These are phyloP conservation scores for Candida silvicultrix DNA, from an alignment of 805 yeast genomes.

Conservation along the genomic window DNA sequence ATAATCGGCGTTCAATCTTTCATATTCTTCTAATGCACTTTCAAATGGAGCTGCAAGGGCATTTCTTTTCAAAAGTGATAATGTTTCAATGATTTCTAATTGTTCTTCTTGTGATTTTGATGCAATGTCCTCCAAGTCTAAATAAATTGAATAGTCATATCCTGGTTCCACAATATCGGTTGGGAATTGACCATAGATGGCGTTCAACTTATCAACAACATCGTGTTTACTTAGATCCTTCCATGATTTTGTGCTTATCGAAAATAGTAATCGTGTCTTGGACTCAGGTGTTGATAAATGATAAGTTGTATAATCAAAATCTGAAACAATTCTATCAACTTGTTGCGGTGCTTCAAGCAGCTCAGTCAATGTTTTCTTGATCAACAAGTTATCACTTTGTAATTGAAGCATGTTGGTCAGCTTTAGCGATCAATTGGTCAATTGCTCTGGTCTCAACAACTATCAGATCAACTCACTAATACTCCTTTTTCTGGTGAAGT, in stretches of 20 bases:
- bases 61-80: conserved; percentile 76
- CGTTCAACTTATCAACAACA: conserved; percentile 44
- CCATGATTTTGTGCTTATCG: conserved; percentile 74
- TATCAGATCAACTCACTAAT: background rate
- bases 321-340: conserved; percentile 84
- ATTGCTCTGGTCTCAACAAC: background rate
- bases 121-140: conserved; percentile 47
- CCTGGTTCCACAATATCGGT: conserved; percentile 54
- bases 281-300: conserved; percentile 86
- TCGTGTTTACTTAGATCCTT: conserved; percentile 66
- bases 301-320: conserved; percentile 92
- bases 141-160: conserved; percentile 69
- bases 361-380: conserved; percentile 75
- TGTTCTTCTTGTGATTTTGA: conserved; percentile 40
- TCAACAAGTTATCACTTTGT: conserved; percentile 75
- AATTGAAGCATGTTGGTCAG: conserved; percentile 67
- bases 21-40: conserved; percentile 76
- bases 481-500: background rate
- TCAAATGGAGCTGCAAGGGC: conserved; percentile 92
- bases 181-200: conserved; percentile 41
- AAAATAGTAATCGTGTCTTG: conserved; percentile 57
- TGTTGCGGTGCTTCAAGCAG: conserved; percentile 49
- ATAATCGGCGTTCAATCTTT: conserved; percentile 37
- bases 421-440: background rate
- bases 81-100: conserved; percentile 47